phyloP scores from a whole-genome alignment of 768 basidiomycete genomes.

The Leucogyrophana mollusca region DNA sequence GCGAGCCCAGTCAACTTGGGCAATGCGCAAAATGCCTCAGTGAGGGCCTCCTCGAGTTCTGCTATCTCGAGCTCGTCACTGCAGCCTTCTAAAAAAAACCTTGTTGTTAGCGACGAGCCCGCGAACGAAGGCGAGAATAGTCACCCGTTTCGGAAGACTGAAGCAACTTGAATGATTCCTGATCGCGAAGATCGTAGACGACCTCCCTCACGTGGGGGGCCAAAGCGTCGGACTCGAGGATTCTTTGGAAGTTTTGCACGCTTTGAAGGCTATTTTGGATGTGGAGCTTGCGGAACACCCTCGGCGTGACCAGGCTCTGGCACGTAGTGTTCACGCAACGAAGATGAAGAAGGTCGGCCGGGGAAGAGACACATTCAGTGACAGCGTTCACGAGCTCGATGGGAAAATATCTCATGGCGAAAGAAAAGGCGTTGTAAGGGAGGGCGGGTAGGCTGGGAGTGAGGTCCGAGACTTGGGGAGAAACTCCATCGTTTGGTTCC shows the following conservation, averaged over 20 bases:
- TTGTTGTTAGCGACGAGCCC: neutral
- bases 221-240: conserved; percentile 20
- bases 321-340: conserved; percentile 25
- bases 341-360: conserved; percentile 25
- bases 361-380: conserved; percentile 19
- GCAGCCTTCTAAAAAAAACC: conserved; percentile 7
- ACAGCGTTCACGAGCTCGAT: conserved; percentile 26
- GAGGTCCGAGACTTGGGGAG: neutral
- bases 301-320: conserved; percentile 24
- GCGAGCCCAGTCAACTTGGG: conserved; percentile 17
- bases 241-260: conserved; percentile 19
- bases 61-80: conserved; percentile 29
- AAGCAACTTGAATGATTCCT: conserved; percentile 19
- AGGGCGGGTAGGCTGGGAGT: too few relatives aligned
- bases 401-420: conserved; percentile 19
- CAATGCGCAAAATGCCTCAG: conserved; percentile 22
- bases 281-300: conserved; percentile 19
- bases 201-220: conserved; percentile 23
- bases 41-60: conserved; percentile 28
- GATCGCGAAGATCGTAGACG: conserved; percentile 28
- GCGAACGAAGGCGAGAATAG: neutral
- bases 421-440: neutral
- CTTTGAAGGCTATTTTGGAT: conserved; percentile 25
- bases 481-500: too few relatives aligned
- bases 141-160: conserved; percentile 5